Evolutionary conservation across 2,329 filamentous ascomycete genomes (phyloP), one percentile per base, ranked within the genome.

Genomic region (Aspergillus aculeatus): DNA sequence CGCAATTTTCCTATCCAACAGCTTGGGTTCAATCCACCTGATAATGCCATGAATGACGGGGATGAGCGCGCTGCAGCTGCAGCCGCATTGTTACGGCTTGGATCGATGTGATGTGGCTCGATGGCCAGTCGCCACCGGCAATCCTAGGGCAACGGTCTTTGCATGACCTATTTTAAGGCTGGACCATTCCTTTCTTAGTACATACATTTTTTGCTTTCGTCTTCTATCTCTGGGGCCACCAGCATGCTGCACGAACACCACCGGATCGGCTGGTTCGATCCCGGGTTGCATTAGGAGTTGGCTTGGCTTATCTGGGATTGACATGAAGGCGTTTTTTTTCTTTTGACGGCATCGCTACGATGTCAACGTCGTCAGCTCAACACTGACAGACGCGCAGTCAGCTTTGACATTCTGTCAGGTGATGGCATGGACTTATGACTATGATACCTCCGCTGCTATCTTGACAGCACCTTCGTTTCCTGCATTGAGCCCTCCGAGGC

Each of bases 61-160:
- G 75, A 81, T 66, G 80, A 82, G 71, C 74, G 78, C 62, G 78
- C 78, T 54, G 80, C 80, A 29, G 77, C 81, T 59, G 80, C 81
- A 66, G 80, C 38, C n/a, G 38, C 80, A 54, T 76, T 82, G 59
- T 69, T 82, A 63, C 75, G 76, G 62, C 70, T 82, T 66, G 79
- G 80, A 60, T 80, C 78, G 50, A 79, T 81, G 75, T 81, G 74
- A 78, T 62, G 62, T 58, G 64, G 68, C 59, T 64, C 64, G 53
- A 35, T 50, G 63, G 63, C 68, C 63, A 56, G 63, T 64, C 58
- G 68, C 67, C 66, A 68, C 70, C 66, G 56, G 49, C 50, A 23
- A 41, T 58, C 51, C 59, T 50, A 53, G 47, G 51, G 48, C 47
- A 59, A 41, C 59, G 57, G 52, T 61, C 26, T 41, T 53, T 54